Evolutionary conservation across 176 grass and related monocot species (phyloP).

Genomic region (Musa troglodytarum): DNA sequence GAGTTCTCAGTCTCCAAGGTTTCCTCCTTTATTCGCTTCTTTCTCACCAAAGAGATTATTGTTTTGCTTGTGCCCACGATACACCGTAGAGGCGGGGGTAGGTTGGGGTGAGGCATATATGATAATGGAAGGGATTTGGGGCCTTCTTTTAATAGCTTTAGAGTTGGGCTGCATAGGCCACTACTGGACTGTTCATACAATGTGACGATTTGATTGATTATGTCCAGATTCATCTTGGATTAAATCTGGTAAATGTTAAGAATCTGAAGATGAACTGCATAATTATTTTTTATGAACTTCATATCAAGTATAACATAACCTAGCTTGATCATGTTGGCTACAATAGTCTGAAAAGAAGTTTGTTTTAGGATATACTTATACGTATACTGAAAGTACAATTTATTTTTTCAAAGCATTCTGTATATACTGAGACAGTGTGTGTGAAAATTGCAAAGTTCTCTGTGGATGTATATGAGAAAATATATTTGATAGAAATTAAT

Average conservation of each 20-base stretch:
- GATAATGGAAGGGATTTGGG: not conserved
- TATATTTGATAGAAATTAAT: too few species aligned
- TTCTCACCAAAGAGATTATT: not conserved
- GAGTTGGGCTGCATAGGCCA: not conserved
- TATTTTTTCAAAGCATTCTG: too few species aligned
- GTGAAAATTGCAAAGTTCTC: too few species aligned
- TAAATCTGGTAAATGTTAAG: not conserved
- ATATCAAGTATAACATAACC: not conserved
- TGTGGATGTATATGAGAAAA: too few species aligned
- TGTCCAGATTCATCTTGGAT: not conserved
- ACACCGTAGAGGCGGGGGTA: not conserved
- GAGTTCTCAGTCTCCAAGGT: conserved; percentile 86
- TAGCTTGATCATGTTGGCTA: not conserved
- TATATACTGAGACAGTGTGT: too few species aligned
- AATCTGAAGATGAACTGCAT: not conserved
- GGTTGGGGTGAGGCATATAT: not conserved
- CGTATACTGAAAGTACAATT: too few species aligned
- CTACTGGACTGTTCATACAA: not conserved
- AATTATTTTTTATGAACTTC: not conserved
- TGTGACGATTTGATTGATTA: not conserved
- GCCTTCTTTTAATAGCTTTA: not conserved
- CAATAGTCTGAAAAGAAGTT: too few species aligned
- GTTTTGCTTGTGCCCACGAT: not conserved
- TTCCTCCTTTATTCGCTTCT: not conserved
- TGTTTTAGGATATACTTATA: too few species aligned